These are phyloP conservation scores for Escallonia rubra DNA, from an alignment of 129 eudicot genomes.

Conservation along the genomic window DNA sequence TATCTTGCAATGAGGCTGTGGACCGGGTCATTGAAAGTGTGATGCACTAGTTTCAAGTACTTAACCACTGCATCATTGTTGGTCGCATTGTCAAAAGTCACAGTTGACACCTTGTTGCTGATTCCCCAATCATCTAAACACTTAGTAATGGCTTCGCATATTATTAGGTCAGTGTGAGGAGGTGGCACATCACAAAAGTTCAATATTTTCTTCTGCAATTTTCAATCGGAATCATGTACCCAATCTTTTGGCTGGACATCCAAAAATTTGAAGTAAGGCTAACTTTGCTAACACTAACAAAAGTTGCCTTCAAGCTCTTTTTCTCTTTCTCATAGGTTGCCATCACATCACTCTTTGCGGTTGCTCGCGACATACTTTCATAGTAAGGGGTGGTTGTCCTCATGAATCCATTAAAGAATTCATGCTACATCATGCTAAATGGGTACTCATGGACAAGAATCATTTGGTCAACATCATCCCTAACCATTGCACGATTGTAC, in stretches of 20 bases:
- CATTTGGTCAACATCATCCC: too few relatives aligned
- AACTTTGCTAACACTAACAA: background rate
- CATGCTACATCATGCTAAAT: too few relatives aligned
- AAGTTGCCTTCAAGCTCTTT: background rate
- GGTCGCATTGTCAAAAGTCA: constrained; percentile 16
- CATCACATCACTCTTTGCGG: too few relatives aligned
- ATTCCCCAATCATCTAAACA: constrained; percentile 10
- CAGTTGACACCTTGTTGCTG: background rate
- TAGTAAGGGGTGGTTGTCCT: too few relatives aligned
- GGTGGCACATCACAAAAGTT: constrained; percentile 1
- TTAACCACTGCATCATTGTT: background rate
- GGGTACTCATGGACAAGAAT: too few relatives aligned
- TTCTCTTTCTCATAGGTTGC: too few relatives aligned
- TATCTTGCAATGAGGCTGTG: too few relatives aligned
- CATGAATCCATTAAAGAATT: too few relatives aligned
- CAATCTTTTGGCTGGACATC: background rate
- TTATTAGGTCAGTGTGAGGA: constrained; percentile 3
- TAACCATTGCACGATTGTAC: too few relatives aligned
- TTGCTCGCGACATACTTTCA: too few relatives aligned
- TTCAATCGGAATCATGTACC: constrained; percentile 10
- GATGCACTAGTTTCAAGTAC: too few relatives aligned
- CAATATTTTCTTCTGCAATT: background rate
- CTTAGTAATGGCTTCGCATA: background rate
- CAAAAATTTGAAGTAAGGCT: constrained; percentile 1
- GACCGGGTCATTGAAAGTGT: too few relatives aligned